Percentiles rank a stretch among this genome's conserved stretches.
Conservation (phyloP, 163 green algal species). For the Scenedesmus sp. region DNA sequence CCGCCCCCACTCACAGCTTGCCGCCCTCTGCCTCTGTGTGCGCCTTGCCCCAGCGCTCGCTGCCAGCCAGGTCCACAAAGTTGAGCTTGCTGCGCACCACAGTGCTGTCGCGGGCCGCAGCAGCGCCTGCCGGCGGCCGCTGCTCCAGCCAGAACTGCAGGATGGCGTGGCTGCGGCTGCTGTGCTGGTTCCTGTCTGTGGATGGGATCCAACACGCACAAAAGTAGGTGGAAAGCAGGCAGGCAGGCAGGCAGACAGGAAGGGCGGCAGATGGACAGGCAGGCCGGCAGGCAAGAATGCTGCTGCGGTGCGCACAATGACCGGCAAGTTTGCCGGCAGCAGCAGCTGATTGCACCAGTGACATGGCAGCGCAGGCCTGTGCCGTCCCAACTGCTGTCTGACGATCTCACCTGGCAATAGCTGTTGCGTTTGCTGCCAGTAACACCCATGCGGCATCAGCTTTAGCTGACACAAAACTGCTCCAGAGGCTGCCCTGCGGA, state of each 20-base stretch:
- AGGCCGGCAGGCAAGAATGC: not conserved
- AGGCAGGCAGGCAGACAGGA: not conserved
- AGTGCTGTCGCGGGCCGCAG: not conserved
- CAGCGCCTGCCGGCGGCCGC: not conserved
- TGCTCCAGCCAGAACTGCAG: conserved; percentile 71
- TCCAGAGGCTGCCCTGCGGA: too few species aligned
- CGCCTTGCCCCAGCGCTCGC: conserved; percentile 75
- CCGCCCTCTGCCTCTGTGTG: conserved; percentile 47
- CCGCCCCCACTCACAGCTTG: not conserved
- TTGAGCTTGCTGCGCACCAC: conserved; percentile 89
- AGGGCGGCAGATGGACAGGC: not conserved
- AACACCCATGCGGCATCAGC: too few species aligned
- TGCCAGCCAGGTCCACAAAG: conserved; percentile 97
- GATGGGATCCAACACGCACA: conserved; percentile 1
- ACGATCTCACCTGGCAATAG: too few species aligned
- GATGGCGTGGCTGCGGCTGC: conserved; percentile 74
- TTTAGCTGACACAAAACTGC: too few species aligned
- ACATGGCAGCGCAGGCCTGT: too few species aligned
- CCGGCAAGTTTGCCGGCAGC: too few species aligned
- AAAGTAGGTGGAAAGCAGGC: conserved; percentile 55
- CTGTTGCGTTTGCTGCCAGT: too few species aligned
- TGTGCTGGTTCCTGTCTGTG: conserved; percentile 80
- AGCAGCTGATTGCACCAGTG: too few species aligned
- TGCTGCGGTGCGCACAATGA: not conserved
- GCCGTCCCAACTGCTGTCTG: too few species aligned